Evolutionary conservation across 257 asterid genomes (phyloP), one percentile per base, ranked within the genome.

Genomic region (Euphrasia confusa): DNA sequence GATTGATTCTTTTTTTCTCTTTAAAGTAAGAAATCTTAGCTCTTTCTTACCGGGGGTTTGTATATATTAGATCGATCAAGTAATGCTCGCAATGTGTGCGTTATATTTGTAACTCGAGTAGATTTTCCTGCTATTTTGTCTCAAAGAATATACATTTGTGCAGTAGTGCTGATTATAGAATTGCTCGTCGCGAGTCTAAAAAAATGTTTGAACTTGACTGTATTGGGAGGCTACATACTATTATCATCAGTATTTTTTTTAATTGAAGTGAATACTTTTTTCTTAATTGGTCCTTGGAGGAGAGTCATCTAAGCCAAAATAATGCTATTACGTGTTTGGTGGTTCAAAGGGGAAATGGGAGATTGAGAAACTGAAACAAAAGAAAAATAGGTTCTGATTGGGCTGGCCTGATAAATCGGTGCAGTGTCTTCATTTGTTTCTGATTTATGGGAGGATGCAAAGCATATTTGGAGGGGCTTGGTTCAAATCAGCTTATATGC

Each of bases 121-220:
- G 33, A 33, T 14, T 47, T 4, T 11, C 66, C 15, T 13, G 72
- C 10, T 39, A 13, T 54, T 49, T 27, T 17, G 3, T 52, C 50
- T 65, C 65, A 7, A 39, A 61, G 18, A 7, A 72, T 18, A 27
- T 42, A 63, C 52, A 53, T 11, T 27, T 14, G 42, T 37, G 42
- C 42, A 37, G 42, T 37, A 37, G 42, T 15, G 52, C 40, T 21
- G 42, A 35, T 66, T 40, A 47, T 10, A 40, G 13, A 39, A 27
- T 40, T 63, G 55, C 11, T 17, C 47, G 55, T 49, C 4, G 59
- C 1, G 14, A 24, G 37, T 12, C 35, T 21, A 6, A 2, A 54
- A 49, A 2, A 54, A 49, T 21, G 70, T 37, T 55, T 3, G 17
- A 4, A 26, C 3, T 6, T 54, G 15, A 27, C 42, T 37, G 42